Conservation (phyloP, 129 eudicot species). For the Flaveria sonorensis region DNA sequence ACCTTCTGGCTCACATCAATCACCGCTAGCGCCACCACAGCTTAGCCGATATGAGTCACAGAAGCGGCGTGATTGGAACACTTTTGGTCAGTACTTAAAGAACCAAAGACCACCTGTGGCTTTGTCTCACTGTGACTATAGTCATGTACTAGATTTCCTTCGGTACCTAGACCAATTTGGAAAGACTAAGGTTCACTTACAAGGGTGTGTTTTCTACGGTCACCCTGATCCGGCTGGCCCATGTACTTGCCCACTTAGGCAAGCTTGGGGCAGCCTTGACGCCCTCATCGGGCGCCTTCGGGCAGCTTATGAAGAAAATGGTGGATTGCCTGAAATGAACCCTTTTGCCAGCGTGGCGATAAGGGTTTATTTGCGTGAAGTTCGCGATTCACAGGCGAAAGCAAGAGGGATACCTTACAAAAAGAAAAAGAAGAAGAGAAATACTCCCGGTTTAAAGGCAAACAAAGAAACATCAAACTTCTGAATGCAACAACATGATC, state of each 20-base stretch:
- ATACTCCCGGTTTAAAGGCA: constrained; percentile 34
- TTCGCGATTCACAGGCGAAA: constrained; percentile 71
- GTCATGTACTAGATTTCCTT: constrained; percentile 63
- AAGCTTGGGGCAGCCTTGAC: constrained; percentile 86
- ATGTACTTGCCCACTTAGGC: constrained; percentile 69
- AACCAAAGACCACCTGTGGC: constrained; percentile 70
- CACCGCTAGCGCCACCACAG: constrained; percentile 30
- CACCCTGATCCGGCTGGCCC: constrained; percentile 78
- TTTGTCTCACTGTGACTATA: constrained; percentile 59
- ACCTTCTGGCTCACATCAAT: constrained; percentile 26
- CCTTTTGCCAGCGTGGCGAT: constrained; percentile 74
- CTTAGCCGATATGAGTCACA: constrained; percentile 73
- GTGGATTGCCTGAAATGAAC: constrained; percentile 63
- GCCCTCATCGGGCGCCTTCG: constrained; percentile 70
- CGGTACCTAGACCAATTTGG: constrained; percentile 71
- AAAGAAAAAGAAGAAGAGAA: constrained; percentile 74
- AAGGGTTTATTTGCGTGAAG: constrained; percentile 60
- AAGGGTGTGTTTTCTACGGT: constrained; percentile 63
- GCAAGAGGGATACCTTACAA: constrained; percentile 69
- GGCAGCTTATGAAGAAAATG: constrained; percentile 77
- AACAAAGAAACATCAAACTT: constrained; percentile 41
- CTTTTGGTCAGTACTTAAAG: constrained; percentile 68
- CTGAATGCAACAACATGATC: constrained; percentile 49
- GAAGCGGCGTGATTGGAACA: constrained; percentile 82
- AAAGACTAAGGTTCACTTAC: constrained; percentile 75